These are phyloP conservation scores for Amoebophrya sp. DNA, from an alignment of 169 alveolate genomes.

Conservation along the genomic window DNA sequence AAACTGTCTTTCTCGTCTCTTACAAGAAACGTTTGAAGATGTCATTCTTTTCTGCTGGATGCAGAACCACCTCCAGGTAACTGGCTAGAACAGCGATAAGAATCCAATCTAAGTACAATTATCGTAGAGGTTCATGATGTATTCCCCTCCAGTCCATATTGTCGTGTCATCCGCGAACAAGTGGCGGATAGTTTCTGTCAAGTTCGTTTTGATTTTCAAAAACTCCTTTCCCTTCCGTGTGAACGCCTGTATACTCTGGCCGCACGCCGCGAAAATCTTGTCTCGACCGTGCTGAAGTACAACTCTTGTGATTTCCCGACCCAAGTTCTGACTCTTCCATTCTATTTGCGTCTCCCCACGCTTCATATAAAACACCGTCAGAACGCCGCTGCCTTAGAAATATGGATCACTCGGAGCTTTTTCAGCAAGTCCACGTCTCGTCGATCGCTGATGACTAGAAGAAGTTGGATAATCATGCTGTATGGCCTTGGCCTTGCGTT, in stretches of 20 bases:
- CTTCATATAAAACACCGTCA: slow-evolving; percentile 14
- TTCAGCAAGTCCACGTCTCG: no score
- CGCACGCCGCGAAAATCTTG: not conserved
- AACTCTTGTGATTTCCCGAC: not conserved
- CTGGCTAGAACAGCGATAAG: no score
- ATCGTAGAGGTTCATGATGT: slow-evolving; percentile 8
- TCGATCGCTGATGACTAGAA: no score
- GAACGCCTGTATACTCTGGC: slow-evolving; percentile 11
- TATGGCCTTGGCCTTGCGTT: no score
- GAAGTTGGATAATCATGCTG: no score
- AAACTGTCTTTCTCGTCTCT: no score
- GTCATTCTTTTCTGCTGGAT: no score
- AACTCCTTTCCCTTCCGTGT: slow-evolving; percentile 31
- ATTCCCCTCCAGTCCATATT: slow-evolving; percentile 18
- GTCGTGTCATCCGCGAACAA: slow-evolving; percentile 1
- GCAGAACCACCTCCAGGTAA: no score
- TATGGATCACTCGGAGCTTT: no score
- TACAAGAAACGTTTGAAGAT: no score
- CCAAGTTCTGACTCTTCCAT: not conserved
- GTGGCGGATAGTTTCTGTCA: not conserved
- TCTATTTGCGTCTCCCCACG: not conserved
- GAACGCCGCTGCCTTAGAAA: slow-evolving; percentile 20
- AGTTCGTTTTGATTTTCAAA: slow-evolving; percentile 13
- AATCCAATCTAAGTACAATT: no score
- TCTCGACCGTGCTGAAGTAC: not conserved